Percentiles rank a stretch among this genome's conserved stretches.
phyloP scores from a whole-genome alignment of 2,329 filamentous ascomycete species.

The Pyrenophora seminiperda region DNA sequence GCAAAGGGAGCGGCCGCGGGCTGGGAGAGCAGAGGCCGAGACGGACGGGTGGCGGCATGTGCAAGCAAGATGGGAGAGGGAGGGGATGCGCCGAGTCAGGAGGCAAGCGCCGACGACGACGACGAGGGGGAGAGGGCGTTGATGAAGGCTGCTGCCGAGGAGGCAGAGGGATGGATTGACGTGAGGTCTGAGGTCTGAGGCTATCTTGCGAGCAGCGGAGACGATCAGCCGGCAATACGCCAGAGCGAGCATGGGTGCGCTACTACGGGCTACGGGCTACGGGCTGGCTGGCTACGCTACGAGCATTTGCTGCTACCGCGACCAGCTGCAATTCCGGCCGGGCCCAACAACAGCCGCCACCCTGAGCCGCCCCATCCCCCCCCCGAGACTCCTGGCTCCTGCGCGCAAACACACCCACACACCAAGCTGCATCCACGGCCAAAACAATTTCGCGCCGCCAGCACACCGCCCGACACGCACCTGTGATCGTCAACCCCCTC shows the following conservation, averaged over 20 bases:
- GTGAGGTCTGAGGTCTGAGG: slow-evolving; percentile 17
- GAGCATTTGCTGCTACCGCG: not conserved
- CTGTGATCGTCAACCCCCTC: not conserved
- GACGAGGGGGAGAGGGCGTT: slow-evolving; percentile 15
- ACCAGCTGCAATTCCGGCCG: slow-evolving; percentile 5
- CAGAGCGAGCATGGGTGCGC: slow-evolving; percentile 14
- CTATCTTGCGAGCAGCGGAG: slow-evolving; percentile 21
- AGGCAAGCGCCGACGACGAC: slow-evolving; percentile 5
- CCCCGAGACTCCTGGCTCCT: not conserved
- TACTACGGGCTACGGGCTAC: slow-evolving; percentile 1
- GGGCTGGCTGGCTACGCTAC: no score
- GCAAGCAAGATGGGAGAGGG: slow-evolving; percentile 12
- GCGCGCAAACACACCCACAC: slow-evolving; percentile 7
- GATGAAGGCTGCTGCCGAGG: not conserved
- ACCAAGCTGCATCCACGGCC: slow-evolving; percentile 22
- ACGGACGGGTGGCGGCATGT: slow-evolving; percentile 13
- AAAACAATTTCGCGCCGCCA: slow-evolving; percentile 11
- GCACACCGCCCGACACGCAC: slow-evolving; percentile 18
- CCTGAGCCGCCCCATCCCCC: no score
- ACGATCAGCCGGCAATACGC: slow-evolving; percentile 14
- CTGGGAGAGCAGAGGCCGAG: slow-evolving; percentile 15
- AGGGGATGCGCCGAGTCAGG: not conserved
- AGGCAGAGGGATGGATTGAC: slow-evolving; percentile 5
- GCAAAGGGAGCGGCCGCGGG: slow-evolving; percentile 22
- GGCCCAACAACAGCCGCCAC: not conserved